Percentiles rank a stretch among this genome's conserved stretches.
Conservation (phyloP, 2,329 filamentous ascomycete genomes). For the Aspergillus novoparasiticus region DNA sequence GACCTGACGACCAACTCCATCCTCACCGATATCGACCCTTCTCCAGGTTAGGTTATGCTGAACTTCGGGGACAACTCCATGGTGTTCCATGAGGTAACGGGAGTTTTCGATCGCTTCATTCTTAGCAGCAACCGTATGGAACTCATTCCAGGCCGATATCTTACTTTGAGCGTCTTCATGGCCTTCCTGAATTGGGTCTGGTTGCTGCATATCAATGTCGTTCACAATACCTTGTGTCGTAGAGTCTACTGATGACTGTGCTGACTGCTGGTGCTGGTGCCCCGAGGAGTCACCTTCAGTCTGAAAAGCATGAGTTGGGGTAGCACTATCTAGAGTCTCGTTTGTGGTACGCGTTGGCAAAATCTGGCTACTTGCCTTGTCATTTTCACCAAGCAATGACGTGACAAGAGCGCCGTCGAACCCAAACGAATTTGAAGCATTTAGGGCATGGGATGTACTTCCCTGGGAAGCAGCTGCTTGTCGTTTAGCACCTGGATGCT, state of each 20-base stretch:
- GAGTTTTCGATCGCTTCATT: conserved; percentile 37
- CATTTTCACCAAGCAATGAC: conserved; percentile 14
- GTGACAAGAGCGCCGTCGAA: conserved; percentile 23
- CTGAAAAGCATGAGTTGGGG: not conserved
- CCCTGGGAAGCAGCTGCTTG: conserved; percentile 2
- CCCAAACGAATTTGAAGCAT: conserved; percentile 17
- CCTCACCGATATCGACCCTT: conserved; percentile 37
- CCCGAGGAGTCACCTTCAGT: not conserved
- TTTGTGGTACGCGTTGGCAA: not conserved
- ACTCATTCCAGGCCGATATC: conserved; percentile 44
- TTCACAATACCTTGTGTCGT: not conserved
- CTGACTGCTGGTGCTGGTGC: not conserved
- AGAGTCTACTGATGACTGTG: not conserved
- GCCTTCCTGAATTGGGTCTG: not conserved
- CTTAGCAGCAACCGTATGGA: conserved; percentile 34
- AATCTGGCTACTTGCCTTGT: not conserved
- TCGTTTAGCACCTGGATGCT: conserved; percentile 1
- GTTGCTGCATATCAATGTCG: not conserved
- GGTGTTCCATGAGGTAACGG: conserved; percentile 28
- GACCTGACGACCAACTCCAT: conserved; percentile 27
- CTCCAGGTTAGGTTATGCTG: conserved; percentile 42
- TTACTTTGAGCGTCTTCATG: conserved; percentile 13
- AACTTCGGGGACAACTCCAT: conserved; percentile 21
- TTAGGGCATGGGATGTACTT: not conserved
- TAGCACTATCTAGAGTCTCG: no score